Conservation (phyloP, 352 stramenopile species). For the Plasmopara viticola region DNA sequence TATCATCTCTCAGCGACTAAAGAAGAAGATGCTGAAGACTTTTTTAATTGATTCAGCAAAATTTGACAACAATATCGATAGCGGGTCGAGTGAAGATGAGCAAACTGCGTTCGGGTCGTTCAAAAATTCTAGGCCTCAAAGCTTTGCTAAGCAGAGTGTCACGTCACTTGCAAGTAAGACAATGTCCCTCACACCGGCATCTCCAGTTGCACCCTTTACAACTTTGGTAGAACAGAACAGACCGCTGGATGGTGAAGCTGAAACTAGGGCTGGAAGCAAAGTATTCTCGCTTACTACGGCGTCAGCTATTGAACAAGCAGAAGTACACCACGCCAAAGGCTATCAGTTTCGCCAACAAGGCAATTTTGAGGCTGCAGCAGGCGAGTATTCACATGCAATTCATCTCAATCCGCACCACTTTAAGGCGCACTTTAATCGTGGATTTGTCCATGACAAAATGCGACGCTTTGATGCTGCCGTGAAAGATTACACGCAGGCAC, state of each 20-base stretch:
- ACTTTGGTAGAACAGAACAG: slow-evolving; percentile 7
- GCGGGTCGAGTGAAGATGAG: slow-evolving; percentile 5
- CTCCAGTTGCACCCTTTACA: slow-evolving; percentile 4
- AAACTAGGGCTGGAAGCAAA: neutral
- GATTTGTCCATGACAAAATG: slow-evolving; percentile 82
- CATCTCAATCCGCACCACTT: slow-evolving; percentile 72
- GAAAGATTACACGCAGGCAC: slow-evolving; percentile 60
- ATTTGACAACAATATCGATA: slow-evolving; percentile 17
- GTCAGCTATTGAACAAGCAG: slow-evolving; percentile 25
- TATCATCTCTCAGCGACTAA: slow-evolving; percentile 12
- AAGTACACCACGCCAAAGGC: slow-evolving; percentile 51
- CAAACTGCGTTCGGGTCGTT: neutral
- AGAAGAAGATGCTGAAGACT: neutral
- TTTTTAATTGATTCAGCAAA: neutral
- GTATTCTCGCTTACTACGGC: neutral
- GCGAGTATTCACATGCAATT: slow-evolving; percentile 77
- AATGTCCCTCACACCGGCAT: slow-evolving; percentile 4
- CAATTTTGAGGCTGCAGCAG: slow-evolving; percentile 69
- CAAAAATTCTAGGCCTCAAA: neutral
- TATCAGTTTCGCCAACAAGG: slow-evolving; percentile 76
- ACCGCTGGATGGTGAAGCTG: neutral
- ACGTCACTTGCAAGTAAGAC: slow-evolving; percentile 3
- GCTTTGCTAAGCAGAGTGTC: slow-evolving; percentile 3
- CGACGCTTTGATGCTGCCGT: slow-evolving; percentile 68
- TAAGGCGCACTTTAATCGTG: slow-evolving; percentile 87